A percentile compares a stretch with the other conserved stretches of the same genome.
phyloP scores from a whole-genome alignment of 2,329 filamentous ascomycete genomes.

The Cladosporium sp. region DNA sequence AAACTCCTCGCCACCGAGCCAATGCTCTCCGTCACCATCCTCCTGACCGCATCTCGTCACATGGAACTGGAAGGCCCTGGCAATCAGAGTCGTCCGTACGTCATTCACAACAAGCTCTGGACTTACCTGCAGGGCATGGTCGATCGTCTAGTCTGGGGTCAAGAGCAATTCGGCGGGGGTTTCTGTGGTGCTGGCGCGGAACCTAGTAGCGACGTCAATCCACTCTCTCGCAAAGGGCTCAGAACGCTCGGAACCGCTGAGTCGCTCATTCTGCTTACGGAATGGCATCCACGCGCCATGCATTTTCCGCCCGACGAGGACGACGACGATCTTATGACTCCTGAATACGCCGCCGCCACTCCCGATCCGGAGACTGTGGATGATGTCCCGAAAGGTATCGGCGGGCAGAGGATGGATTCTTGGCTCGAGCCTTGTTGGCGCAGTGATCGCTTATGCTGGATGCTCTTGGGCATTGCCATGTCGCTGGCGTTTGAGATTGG shows the following conservation, averaged over 20 bases:
- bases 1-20: conserved; percentile 86
- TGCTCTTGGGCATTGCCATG: conserved; percentile 88
- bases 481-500: conserved; percentile 90
- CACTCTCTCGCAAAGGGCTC: conserved; percentile 60
- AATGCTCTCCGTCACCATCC: conserved; percentile 83
- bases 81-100: conserved; percentile 76
- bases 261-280: conserved; percentile 86
- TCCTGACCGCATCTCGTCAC: conserved; percentile 89
- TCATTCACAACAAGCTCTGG: conserved; percentile 95
- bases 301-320: conserved; percentile 79
- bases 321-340: conserved; percentile 60
- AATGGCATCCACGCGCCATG: conserved; percentile 93
- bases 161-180: conserved; percentile 89
- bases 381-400: conserved; percentile 55
- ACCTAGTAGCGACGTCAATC: conserved; percentile 63
- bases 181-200: conserved; percentile 70
- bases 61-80: conserved; percentile 75
- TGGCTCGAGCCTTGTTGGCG: conserved; percentile 97
- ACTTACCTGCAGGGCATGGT: conserved; percentile 93
- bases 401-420: conserved; percentile 82
- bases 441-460: conserved; percentile 92
- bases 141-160: conserved; percentile 89
- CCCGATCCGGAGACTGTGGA: conserved; percentile 57
- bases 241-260: conserved; percentile 92
- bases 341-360: conserved; percentile 64